Evolutionary conservation across 441 rosid genomes (phyloP), one percentile per base, ranked within the genome.

Genomic region (Theobroma grandiflorum): DNA sequence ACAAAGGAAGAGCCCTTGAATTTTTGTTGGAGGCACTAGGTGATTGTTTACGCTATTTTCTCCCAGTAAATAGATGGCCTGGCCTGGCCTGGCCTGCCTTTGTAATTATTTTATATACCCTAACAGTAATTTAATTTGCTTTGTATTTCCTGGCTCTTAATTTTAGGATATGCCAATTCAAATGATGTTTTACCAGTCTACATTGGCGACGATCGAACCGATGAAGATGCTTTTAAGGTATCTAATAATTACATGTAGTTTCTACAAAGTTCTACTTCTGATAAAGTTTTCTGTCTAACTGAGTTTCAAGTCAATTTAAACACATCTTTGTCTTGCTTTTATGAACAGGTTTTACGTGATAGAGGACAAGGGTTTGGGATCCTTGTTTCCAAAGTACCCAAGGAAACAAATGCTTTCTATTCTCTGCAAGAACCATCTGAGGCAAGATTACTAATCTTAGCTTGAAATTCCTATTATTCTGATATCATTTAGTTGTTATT

Each of bases 191-290:
- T 92, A 9, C 96, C 96, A 0, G 81, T 92, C 12, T 92, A 90
- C 12, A 89, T 92, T 26, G 95, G 95, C 45, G 95, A 92, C 75
- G 94, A 92, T 77, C 89, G 90, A 37, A 89, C 92, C 0, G 96
- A 92, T 16, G 96, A 92, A 77, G 96, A 92, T 80, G 96, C 96
- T 0, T 92, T 92, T 77, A 87, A 89, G 91, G 95, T 90, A 82
- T 50, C n/a, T 50, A 52, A 16, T 22, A 20, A 22, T 26, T 14
- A 53, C 26, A 53, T 18, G 22, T 8, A 14, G 31, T 26, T 26
- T 59, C 3, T 50, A 16, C 59, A 38, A 49, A 76, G 8, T 38
- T 42, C 0, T 47, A 4, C 35, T 1, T 38, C 62, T 43, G 31
- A 72, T 71, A 50, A 45, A 53, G 20, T 11, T 8, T 67, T 31